A percentile compares a stretch with the other conserved stretches of the same genome.
phyloP scores from a whole-genome alignment of 2,329 filamentous ascomycete genomes.

The Xylaria sp. region DNA sequence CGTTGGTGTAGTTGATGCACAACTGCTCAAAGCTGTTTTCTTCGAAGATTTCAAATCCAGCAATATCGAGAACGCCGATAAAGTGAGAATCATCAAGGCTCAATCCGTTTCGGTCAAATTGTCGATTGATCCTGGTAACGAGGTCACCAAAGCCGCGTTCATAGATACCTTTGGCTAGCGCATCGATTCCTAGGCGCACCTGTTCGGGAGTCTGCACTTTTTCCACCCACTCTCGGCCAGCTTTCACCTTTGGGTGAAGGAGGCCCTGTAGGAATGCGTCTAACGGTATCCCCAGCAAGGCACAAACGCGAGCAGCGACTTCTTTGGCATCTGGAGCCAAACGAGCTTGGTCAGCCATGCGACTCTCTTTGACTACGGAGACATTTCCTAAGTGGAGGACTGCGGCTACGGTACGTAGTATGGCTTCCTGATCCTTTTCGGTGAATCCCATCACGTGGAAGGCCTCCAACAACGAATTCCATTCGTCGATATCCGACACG shows the following conservation, averaged over 20 bases:
- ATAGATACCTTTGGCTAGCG: slow-evolving; percentile 95
- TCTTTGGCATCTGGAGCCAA: slow-evolving; percentile 76
- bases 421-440: slow-evolving; percentile 79
- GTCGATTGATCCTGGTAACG: slow-evolving; percentile 87
- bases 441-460: slow-evolving; percentile 95
- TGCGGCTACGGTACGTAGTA: slow-evolving; percentile 86
- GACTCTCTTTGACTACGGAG: slow-evolving; percentile 85
- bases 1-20: slow-evolving; percentile 99
- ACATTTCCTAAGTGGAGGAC: slow-evolving; percentile 95
- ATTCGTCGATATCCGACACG: slow-evolving; percentile 89
- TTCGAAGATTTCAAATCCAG: slow-evolving; percentile 98
- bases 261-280: slow-evolving; percentile 89
- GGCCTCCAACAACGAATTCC: slow-evolving; percentile 87
- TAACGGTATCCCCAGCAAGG: slow-evolving; percentile 79
- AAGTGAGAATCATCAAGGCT: slow-evolving; percentile 89
- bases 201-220: slow-evolving; percentile 98
- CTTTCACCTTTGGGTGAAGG: slow-evolving; percentile 91
- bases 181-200: slow-evolving; percentile 86
- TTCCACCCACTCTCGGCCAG: slow-evolving; percentile 96
- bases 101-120: slow-evolving; percentile 84
- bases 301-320: slow-evolving; percentile 79
- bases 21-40: slow-evolving; percentile 98
- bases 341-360: slow-evolving; percentile 87
- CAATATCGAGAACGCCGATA: slow-evolving; percentile 98
- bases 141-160: slow-evolving; percentile 94